These are phyloP conservation scores for Tephrocybe rancida DNA, from an alignment of 768 basidiomycete genomes.

Conservation along the genomic window DNA sequence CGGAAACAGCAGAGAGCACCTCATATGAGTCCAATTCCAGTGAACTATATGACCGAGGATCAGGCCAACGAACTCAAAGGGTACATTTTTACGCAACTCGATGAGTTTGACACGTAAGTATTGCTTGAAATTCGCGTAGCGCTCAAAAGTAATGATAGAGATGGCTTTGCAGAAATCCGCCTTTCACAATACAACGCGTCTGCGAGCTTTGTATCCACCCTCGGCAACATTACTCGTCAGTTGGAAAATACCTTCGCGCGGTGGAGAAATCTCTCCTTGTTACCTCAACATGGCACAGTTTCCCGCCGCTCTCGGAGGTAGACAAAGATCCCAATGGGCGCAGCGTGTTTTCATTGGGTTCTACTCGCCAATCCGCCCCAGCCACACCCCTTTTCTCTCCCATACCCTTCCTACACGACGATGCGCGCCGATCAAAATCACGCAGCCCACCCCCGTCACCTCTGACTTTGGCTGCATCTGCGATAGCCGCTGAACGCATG, in stretches of 20 bases:
- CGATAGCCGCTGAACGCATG: constrained; percentile 28
- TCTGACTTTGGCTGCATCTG: constrained; percentile 48
- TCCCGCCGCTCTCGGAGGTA: constrained; percentile 52
- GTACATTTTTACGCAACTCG: constrained; percentile 61
- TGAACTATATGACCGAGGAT: constrained; percentile 59
- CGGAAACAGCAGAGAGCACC: constrained; percentile 47
- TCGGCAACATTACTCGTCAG: constrained; percentile 67
- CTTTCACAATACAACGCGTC: constrained; percentile 89
- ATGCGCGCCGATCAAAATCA: constrained; percentile 78
- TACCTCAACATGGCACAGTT: constrained; percentile 77
- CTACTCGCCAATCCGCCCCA: constrained; percentile 57
- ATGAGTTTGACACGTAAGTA: constrained; percentile 75
- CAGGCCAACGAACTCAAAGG: constrained; percentile 62
- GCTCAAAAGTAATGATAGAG: constrained; percentile 5
- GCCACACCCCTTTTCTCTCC: constrained; percentile 86
- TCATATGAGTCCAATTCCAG: constrained; percentile 55
- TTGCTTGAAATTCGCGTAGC: background rate
- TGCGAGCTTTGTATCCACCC: constrained; percentile 81
- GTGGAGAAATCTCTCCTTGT: constrained; percentile 83
- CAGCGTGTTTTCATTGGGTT: constrained; percentile 44
- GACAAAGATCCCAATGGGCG: constrained; percentile 39
- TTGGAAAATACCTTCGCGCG: constrained; percentile 89
- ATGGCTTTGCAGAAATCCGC: constrained; percentile 47
- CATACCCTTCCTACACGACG: constrained; percentile 84
- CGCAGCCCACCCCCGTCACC: constrained; percentile 82